Base-by-base conservation (phyloP, 352 stramenopile species). In the Blastocystis sp. region DNA sequence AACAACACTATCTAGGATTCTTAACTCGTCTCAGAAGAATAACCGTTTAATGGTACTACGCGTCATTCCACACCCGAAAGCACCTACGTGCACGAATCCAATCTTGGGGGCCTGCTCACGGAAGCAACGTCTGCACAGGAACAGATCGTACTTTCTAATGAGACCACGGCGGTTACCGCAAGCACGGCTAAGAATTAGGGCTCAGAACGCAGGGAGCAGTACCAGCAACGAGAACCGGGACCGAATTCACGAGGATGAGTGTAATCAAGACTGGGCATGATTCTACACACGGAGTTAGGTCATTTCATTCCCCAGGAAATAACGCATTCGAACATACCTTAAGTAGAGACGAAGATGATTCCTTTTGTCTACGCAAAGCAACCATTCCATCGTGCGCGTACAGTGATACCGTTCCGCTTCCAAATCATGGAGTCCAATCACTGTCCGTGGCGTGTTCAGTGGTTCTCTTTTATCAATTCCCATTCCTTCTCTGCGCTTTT, bases 41-140 rank as follows among this genome's bases (percentile, higher is more conserved):
- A 17, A 38, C n/a, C 45, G 60, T 38, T 79, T 79, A 79, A 79
- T 79, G 69, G 43, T 79, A 79, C 69, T 79, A 79, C 38, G 62
- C 9, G 62, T 23, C 17, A 79, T 17, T 41, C 11, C 10, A 34
- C 43, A 10, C 23, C 19, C 2, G 21, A 79, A 40, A 60, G 10
- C 17, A 2, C 23, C 23, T 84, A 84, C 74, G 60, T 84, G 74
- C 21, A 70, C 90, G 91, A 97, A 98, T 89, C 95, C 95, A 92
- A 98, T 97, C 90, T 97, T 92, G 84, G 91, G 94, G 89, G 94
- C 94, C 90, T 94, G 93, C 91, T 96, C 93, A 80, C 94, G 92
- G 93, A 98, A 98, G 93, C 95, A 98, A 89, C 95, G 94, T 91
- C 95, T 94, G 93, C 95, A 98, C 93, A 97, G 96, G 91, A 96